Evolutionary conservation across 2,329 filamentous ascomycete species (phyloP).

Genomic region (Aspergillus sojae): DNA sequence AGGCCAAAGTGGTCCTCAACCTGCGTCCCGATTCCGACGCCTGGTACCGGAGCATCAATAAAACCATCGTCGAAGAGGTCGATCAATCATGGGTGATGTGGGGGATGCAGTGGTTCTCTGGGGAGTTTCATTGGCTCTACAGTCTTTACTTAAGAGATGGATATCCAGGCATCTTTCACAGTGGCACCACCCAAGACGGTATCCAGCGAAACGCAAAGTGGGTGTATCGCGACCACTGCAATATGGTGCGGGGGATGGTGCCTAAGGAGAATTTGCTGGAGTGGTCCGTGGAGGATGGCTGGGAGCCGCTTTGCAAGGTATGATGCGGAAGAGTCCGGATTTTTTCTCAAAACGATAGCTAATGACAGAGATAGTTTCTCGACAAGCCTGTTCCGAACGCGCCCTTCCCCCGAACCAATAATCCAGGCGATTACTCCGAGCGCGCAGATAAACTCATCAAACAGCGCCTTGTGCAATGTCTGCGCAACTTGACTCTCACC

Average conservation of each 20-base stretch:
- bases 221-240: slow-evolving; percentile 27
- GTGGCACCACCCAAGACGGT: neutral
- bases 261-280: slow-evolving; percentile 25
- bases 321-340: neutral
- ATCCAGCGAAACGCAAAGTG: slow-evolving; percentile 22
- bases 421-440: neutral
- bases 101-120: slow-evolving; percentile 11
- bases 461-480: neutral
- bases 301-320: slow-evolving; percentile 29
- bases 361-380: neutral
- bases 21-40: slow-evolving; percentile 11
- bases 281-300: slow-evolving; percentile 31
- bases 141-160: slow-evolving; percentile 11
- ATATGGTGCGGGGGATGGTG: slow-evolving; percentile 28
- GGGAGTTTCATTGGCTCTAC: slow-evolving; percentile 17
- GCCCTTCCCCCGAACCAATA: neutral
- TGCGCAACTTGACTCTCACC: neutral
- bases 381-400: neutral
- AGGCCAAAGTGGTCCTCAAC: slow-evolving; percentile 20
- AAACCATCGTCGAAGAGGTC: slow-evolving; percentile 13
- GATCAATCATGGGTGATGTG: slow-evolving; percentile 6
- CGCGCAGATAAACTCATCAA: neutral
- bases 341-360: neutral
- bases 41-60: slow-evolving; percentile 15
- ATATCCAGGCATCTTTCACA: slow-evolving; percentile 16